Evolutionary conservation across 208 protist genomes (phyloP).

Genomic region (Leishmania aethiopica): DNA sequence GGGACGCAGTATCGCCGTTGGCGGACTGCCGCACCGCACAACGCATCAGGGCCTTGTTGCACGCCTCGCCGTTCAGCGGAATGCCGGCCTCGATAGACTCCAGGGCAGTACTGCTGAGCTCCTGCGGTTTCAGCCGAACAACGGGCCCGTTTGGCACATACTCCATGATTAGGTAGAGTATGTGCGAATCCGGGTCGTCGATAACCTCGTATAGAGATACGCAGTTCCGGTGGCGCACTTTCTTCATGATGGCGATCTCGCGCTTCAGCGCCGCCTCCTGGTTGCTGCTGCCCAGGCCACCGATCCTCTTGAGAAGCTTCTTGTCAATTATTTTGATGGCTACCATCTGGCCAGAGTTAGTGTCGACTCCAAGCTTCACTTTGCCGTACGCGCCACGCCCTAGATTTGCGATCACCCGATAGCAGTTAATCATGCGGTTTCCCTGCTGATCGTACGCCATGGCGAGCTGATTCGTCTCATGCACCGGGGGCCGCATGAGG

Average conservation of each 20-base stretch:
- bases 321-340: conserved; percentile 90
- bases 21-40: conserved; percentile 39
- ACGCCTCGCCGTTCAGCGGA: conserved; percentile 35
- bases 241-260: conserved; percentile 95
- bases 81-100: conserved; percentile 30
- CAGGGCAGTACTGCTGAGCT: conserved; percentile 29
- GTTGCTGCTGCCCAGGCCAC: conserved; percentile 24
- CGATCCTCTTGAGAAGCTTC: conserved; percentile 58
- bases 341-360: conserved; percentile 44
- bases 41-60: conserved; percentile 41
- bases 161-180: conserved; percentile 94
- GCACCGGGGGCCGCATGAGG: conserved; percentile 52
- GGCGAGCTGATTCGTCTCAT: conserved; percentile 56
- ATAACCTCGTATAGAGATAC: conserved; percentile 95
- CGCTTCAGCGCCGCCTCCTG: conserved; percentile 53
- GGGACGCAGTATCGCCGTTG: conserved; percentile 14
- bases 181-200: conserved; percentile 90
- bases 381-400: conserved; percentile 66
- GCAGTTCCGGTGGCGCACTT: conserved; percentile 95
- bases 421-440: conserved; percentile 76
- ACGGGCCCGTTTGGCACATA: conserved; percentile 86
- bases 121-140: conserved; percentile 48
- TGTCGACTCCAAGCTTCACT: conserved; percentile 70
- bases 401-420: conserved; percentile 61
- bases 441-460: conserved; percentile 61